These are phyloP conservation scores for Ceratobasidium sp. DNA, from an alignment of 1,284 basidiomycete species.

Conservation along the genomic window DNA sequence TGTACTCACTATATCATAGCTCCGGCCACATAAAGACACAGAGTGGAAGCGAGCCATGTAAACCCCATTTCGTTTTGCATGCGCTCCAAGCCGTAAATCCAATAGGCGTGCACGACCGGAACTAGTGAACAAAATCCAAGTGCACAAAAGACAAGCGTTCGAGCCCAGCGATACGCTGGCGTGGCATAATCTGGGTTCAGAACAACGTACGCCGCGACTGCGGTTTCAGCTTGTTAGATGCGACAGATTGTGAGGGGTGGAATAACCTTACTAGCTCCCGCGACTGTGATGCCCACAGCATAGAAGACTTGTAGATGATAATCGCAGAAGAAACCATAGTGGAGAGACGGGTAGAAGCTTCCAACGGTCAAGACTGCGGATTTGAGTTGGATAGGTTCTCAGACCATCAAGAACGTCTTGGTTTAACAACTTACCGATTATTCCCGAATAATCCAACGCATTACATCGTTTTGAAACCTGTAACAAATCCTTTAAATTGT, in stretches of 20 bases:
- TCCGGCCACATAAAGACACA: constrained; percentile 79
- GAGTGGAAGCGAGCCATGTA: constrained; percentile 75
- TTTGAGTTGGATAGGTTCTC: background rate
- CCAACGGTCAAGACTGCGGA: constrained; percentile 67
- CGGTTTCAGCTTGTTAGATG: constrained; percentile 46
- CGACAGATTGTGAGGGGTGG: no score
- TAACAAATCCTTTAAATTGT: no score
- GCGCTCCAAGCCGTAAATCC: constrained; percentile 69
- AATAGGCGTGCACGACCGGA: constrained; percentile 76
- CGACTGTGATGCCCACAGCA: constrained; percentile 66
- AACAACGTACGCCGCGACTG: constrained; percentile 81
- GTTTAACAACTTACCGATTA: constrained; percentile 63
- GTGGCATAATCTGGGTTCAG: constrained; percentile 83
- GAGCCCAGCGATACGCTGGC: constrained; percentile 79
- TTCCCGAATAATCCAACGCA: constrained; percentile 79
- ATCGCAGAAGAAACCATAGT: constrained; percentile 80
- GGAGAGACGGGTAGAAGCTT: constrained; percentile 77
- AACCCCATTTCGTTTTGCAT: constrained; percentile 75
- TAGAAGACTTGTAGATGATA: constrained; percentile 67
- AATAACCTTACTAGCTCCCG: constrained; percentile 77
- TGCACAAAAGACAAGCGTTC: constrained; percentile 84
- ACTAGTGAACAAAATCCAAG: constrained; percentile 81
- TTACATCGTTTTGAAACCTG: constrained; percentile 68
- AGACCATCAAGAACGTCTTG: no score
- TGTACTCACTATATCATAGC: constrained; percentile 86